Base-by-base conservation (phyloP, 257 asterid species). In the Solanum ahanhuiri region DNA sequence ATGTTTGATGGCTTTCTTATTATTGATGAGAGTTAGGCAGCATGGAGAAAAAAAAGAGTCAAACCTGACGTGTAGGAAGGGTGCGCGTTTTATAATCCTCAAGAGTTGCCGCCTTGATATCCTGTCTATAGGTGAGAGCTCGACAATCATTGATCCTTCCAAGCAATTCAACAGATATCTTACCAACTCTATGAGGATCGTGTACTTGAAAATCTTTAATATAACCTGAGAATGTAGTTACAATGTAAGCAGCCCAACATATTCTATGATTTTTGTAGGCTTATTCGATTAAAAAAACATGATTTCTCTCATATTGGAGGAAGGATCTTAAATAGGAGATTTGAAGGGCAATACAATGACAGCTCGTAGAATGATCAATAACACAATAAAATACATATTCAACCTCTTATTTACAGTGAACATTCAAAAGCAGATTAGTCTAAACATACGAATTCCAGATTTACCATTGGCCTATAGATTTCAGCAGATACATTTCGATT, bases 61-160 rank as follows among this genome's bases (percentile, higher is more conserved):
- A 82, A 45, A 97, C 99, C 98, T 97, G 98, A 75, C 86, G 99
- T 0, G 99, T 97, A 39, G 99, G 98, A 89, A 97, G 96, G 31
- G 90, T 75, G 41, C 94, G 92, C 23, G 94, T 91, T 87, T 93
- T 95, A 91, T 93, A 95, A 14, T 86, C 81, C 87, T 92, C 93
- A 54, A 97, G 87, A 71, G 86, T 73, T 4, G 91, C 90, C 22
- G 95, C 97, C 91, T 91, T 93, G 84, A 97, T 88, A 85, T 97
- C 98, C 90, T 95, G 98, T 82, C 99, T 92, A 63, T 93, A 90
- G 15, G 96, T 93, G 87, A 95, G 89, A 60, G 98, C 98, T 54
- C 97, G 95, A 43, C 98, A 93, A 85, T 96, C 98, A 3, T 93
- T 96, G 85, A 96, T 91, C 94, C 99, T 94, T 70, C 98, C 98